Percentiles rank a stretch among this genome's conserved stretches.
phyloP scores from a whole-genome alignment of 495 filamentous ascomycete genomes.

The Penicillium ochrochloron region DNA sequence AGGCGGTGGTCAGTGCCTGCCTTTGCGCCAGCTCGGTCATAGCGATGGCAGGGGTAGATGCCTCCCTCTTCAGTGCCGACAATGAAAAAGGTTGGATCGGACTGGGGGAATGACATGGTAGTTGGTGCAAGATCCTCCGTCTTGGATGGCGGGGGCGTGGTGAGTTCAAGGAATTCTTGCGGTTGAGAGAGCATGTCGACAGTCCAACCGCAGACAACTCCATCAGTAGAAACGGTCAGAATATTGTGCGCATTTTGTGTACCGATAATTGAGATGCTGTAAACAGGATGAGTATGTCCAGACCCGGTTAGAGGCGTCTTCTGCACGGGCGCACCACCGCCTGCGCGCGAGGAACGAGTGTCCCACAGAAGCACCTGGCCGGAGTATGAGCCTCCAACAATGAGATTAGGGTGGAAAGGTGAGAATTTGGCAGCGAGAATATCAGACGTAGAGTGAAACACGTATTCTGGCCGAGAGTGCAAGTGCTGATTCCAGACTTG shows the following conservation, averaged over 20 bases:
- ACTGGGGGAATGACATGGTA: conserved; percentile 93
- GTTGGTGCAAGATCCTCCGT: conserved; percentile 95
- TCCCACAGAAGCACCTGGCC: conserved; percentile 99
- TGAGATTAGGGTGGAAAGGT: conserved; percentile 93
- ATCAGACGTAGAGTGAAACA: conserved; percentile 95
- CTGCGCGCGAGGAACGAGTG: conserved; percentile 66
- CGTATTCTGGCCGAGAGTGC: conserved; percentile 90
- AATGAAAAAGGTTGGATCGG: conserved; percentile 96
- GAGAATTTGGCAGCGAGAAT: conserved; percentile 96
- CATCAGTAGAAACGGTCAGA: conserved; percentile 93
- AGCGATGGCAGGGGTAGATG: conserved; percentile 95
- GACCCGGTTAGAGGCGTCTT: conserved; percentile 91
- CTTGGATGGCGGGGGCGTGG: conserved; percentile 83
- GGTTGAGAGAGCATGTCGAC: conserved; percentile 97
- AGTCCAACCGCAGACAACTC: conserved; percentile 94
- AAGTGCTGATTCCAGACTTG: conserved; percentile 98
- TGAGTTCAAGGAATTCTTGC: conserved; percentile 87
- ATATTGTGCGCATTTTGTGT: conserved; percentile 99
- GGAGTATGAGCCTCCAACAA: conserved; percentile 92
- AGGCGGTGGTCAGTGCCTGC: conserved; percentile 88
- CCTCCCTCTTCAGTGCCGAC: conserved; percentile 94
- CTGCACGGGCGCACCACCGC: conserved; percentile 84
- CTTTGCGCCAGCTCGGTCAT: conserved; percentile 95
- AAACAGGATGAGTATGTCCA: conserved; percentile 95
- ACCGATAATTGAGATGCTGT: conserved; percentile 91